Evolutionary conservation across 805 yeast species (phyloP).

Genomic region (Debaryomyces maramus): DNA sequence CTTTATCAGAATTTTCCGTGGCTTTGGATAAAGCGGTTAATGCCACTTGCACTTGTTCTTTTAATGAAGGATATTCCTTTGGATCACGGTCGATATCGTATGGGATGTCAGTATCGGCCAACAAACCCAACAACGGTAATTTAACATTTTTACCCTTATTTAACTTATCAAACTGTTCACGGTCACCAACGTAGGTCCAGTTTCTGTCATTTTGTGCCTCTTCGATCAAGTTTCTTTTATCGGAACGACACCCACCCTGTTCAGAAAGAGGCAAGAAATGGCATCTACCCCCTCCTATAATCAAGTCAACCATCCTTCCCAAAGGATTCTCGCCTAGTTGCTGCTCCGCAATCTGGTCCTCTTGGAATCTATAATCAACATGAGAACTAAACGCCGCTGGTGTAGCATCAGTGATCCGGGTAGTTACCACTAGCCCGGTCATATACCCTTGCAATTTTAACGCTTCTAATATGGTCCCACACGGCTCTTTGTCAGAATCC

Average conservation of each 20-base stretch:
- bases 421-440: constrained; percentile 91
- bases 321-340: constrained; percentile 80
- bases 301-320: constrained; percentile 77
- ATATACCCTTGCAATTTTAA: constrained; percentile 75
- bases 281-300: constrained; percentile 90
- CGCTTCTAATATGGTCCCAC: constrained; percentile 88
- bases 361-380: constrained; percentile 71
- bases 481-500: constrained; percentile 62
- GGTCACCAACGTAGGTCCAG: constrained; percentile 63
- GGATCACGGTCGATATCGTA: constrained; percentile 77
- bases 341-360: constrained; percentile 83
- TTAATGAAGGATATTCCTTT: constrained; percentile 66
- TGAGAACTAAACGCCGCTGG: constrained; percentile 90
- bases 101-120: constrained; percentile 79
- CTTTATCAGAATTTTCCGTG: constrained; percentile 70
- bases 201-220: constrained; percentile 58
- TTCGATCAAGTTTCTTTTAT: constrained; percentile 63
- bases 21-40: constrained; percentile 66
- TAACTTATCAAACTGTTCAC: constrained; percentile 55
- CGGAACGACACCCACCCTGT: constrained; percentile 68
- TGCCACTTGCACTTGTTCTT: constrained; percentile 77
- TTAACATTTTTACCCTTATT: constrained; percentile 59
- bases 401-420: constrained; percentile 91
- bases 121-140: constrained; percentile 74
- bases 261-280: constrained; percentile 60